Evolutionary conservation across 2,329 filamentous ascomycete genomes (phyloP).

Genomic region (Neofusicoccum kwambonambiense): DNA sequence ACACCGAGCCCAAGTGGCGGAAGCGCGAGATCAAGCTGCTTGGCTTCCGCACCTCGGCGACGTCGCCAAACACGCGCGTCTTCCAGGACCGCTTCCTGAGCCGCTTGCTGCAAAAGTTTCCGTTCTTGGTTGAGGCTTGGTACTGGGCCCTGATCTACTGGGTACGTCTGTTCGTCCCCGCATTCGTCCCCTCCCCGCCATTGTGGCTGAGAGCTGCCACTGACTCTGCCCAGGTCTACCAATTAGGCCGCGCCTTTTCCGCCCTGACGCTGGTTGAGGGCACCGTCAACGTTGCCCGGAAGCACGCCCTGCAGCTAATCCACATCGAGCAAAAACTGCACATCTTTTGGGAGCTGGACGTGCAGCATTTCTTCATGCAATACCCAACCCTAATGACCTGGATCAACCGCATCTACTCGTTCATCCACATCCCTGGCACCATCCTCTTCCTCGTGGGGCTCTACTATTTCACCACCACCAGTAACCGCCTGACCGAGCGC

Average conservation of each 20-base stretch:
- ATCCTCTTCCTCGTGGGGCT: slow-evolving; percentile 68
- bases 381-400: slow-evolving; percentile 61
- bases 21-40: slow-evolving; percentile 50
- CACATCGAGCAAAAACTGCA: slow-evolving; percentile 63
- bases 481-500: slow-evolving; percentile 48
- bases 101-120: slow-evolving; percentile 64
- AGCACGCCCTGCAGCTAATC: slow-evolving; percentile 67
- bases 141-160: slow-evolving; percentile 77
- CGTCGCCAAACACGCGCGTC: slow-evolving; percentile 60
- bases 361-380: slow-evolving; percentile 59
- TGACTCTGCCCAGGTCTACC: slow-evolving; percentile 61
- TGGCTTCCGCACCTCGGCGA: slow-evolving; percentile 48
- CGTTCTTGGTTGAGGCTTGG: slow-evolving; percentile 73
- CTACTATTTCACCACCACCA: slow-evolving; percentile 68
- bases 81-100: slow-evolving; percentile 62
- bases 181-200: not conserved
- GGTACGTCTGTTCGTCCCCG: slow-evolving; percentile 50
- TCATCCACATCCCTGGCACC: slow-evolving; percentile 75
- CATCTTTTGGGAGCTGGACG: slow-evolving; percentile 63
- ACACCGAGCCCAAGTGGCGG: slow-evolving; percentile 51
- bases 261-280: slow-evolving; percentile 66
- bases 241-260: slow-evolving; percentile 70
- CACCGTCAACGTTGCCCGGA: slow-evolving; percentile 66
- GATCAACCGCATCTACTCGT: slow-evolving; percentile 73
- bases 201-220: not conserved